These are phyloP conservation scores for Phragmites australis DNA, from an alignment of 176 grass and related monocot species.

Conservation along the genomic window DNA sequence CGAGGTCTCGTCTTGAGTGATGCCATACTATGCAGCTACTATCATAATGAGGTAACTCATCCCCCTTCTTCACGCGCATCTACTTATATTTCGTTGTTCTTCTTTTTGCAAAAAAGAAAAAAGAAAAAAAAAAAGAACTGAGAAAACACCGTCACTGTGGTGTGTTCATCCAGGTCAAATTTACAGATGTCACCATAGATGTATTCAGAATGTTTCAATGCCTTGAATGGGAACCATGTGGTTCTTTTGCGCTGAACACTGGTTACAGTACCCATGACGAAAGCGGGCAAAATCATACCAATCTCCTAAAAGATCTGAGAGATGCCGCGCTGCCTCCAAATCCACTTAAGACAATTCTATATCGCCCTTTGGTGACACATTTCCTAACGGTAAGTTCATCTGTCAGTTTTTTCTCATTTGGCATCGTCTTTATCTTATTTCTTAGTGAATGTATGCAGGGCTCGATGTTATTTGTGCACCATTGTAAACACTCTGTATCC, in stretches of 20 bases:
- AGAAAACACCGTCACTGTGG: not conserved
- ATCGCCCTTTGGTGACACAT: slow-evolving; percentile 74
- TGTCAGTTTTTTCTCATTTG: slow-evolving; percentile 16
- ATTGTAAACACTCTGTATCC: not conserved
- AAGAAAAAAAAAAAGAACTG: not conserved
- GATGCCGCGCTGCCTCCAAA: slow-evolving; percentile 80
- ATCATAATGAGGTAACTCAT: slow-evolving; percentile 66
- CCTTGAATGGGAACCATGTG: slow-evolving; percentile 93
- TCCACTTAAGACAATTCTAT: slow-evolving; percentile 75
- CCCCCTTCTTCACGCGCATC: not conserved
- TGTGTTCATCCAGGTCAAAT: slow-evolving; percentile 72
- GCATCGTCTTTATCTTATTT: not conserved
- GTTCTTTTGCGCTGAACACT: slow-evolving; percentile 72
- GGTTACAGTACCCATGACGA: slow-evolving; percentile 57
- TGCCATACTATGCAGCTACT: slow-evolving; percentile 69
- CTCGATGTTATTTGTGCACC: not conserved
- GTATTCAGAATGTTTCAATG: slow-evolving; percentile 95
- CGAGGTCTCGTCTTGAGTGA: slow-evolving; percentile 68
- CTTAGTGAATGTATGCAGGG: not conserved
- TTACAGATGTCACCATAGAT: slow-evolving; percentile 85
- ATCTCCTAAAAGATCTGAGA: slow-evolving; percentile 78
- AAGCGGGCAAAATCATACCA: slow-evolving; percentile 57
- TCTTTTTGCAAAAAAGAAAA: not conserved
- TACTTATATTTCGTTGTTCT: not conserved
- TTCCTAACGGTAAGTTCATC: slow-evolving; percentile 64